A percentile compares a stretch with the other conserved stretches of the same genome.
phyloP scores from a whole-genome alignment of 2,329 filamentous ascomycete species.

The Exserohilum rostratum region DNA sequence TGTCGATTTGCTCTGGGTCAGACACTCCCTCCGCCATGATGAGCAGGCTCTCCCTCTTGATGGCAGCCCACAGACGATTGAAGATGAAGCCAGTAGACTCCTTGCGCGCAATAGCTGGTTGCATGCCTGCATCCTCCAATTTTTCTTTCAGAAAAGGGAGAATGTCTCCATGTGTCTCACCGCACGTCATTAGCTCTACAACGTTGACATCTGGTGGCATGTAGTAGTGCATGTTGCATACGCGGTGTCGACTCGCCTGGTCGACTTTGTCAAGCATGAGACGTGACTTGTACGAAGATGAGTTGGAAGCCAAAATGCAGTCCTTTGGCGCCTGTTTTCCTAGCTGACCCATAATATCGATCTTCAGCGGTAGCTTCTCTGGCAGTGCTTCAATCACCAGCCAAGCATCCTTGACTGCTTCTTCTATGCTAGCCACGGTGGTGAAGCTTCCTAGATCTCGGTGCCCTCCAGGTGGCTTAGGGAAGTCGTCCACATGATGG shows the following conservation, averaged over 20 bases:
- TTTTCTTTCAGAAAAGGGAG: constrained; percentile 55
- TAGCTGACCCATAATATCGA: constrained; percentile 55
- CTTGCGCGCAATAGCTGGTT: constrained; percentile 52
- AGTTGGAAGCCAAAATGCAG: constrained; percentile 59
- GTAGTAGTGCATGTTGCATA: constrained; percentile 58
- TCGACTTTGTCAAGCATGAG: constrained; percentile 57
- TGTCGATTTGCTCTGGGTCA: constrained; percentile 58
- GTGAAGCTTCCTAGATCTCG: constrained; percentile 5
- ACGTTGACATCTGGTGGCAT: constrained; percentile 54
- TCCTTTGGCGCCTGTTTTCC: constrained; percentile 53
- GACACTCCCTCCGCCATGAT: constrained; percentile 60
- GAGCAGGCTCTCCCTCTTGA: constrained; percentile 59
- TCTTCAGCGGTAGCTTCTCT: constrained; percentile 58
- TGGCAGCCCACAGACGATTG: constrained; percentile 63
- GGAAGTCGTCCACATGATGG: constrained; percentile 7
- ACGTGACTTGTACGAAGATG: constrained; percentile 59
- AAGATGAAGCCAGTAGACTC: constrained; percentile 63
- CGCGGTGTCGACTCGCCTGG: constrained; percentile 36
- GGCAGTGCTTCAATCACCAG: constrained; percentile 62
- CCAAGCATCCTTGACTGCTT: constrained; percentile 57
- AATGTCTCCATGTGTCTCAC: constrained; percentile 51
- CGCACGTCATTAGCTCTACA: constrained; percentile 62
- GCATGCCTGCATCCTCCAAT: constrained; percentile 50
- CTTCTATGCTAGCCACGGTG: constrained; percentile 45
- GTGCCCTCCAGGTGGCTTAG: neutral